Conservation (phyloP, 2,329 filamentous ascomycete species). For the Sporothrix globosa region DNA sequence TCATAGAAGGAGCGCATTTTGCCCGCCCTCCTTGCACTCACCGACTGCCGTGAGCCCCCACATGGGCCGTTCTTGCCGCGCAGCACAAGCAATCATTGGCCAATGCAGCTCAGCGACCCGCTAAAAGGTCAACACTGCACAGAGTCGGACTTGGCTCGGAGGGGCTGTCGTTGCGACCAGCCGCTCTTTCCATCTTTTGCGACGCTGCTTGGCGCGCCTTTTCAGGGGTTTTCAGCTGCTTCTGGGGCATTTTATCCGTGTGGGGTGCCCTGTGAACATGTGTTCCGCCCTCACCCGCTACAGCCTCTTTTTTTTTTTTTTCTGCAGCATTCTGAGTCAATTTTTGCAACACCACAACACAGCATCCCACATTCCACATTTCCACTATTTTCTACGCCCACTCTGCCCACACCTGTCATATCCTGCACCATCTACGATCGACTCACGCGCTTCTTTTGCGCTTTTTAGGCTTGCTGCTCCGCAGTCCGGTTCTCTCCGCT, state of each 20-base stretch:
- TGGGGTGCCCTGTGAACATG: background rate
- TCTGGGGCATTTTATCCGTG: conserved; percentile 23
- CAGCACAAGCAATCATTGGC: background rate
- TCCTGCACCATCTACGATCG: conserved; percentile 20
- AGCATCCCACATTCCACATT: no score
- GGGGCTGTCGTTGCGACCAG: conserved; percentile 1
- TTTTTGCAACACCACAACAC: conserved; percentile 4
- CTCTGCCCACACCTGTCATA: background rate
- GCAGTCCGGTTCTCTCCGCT: conserved; percentile 33
- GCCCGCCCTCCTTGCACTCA: background rate
- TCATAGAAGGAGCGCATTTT: background rate
- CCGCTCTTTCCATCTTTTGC: background rate
- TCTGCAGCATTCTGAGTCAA: conserved; percentile 29
- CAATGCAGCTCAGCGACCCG: conserved; percentile 2
- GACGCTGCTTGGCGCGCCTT: background rate
- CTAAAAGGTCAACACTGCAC: background rate
- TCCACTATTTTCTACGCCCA: background rate
- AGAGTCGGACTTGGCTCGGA: conserved; percentile 24
- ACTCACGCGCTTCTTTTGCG: conserved; percentile 20
- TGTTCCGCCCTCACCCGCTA: background rate
- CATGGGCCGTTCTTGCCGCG: background rate
- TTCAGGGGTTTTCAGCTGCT: background rate
- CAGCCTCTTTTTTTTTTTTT: background rate
- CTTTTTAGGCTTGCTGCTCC: conserved; percentile 8
- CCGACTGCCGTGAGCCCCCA: conserved; percentile 17